Percentiles rank a stretch among this genome's conserved stretches.
These are phyloP conservation scores for Oryza punctata DNA, from an alignment of 176 grass and related monocot species.

Conservation along the genomic window DNA sequence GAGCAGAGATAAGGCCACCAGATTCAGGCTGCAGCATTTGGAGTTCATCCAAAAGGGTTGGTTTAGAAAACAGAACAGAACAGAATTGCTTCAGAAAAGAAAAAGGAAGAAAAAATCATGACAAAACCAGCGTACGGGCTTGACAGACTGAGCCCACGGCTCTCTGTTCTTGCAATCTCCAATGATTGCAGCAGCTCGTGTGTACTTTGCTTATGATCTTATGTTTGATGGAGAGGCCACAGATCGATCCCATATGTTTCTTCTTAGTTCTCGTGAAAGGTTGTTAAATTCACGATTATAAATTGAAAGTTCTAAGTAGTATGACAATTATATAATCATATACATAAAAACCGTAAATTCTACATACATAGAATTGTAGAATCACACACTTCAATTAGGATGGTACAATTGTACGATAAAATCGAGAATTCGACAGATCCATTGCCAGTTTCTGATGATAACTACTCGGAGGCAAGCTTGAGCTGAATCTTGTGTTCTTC, in stretches of 20 bases:
- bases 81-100: background rate
- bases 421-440: background rate
- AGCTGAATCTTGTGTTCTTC: background rate
- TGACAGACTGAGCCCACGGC: background rate
- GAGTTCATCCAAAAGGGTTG: background rate
- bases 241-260: background rate
- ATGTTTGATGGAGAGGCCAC: background rate
- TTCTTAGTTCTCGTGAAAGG: background rate
- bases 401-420: too few species aligned
- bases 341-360: too few species aligned
- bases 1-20: background rate
- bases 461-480: background rate
- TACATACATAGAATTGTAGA: too few species aligned
- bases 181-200: conserved; percentile 18
- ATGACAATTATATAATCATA: too few species aligned
- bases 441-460: background rate
- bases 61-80: background rate
- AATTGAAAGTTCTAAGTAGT: too few species aligned
- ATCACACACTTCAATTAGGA: too few species aligned
- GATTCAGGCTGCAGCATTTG: background rate
- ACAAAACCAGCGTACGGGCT: too few species aligned
- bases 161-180: background rate
- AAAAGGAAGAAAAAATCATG: background rate
- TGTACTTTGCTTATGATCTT: background rate
- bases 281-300: too few species aligned